phyloP scores from a whole-genome alignment of 2,329 filamentous ascomycete species.

The Fusarium penzigii region DNA sequence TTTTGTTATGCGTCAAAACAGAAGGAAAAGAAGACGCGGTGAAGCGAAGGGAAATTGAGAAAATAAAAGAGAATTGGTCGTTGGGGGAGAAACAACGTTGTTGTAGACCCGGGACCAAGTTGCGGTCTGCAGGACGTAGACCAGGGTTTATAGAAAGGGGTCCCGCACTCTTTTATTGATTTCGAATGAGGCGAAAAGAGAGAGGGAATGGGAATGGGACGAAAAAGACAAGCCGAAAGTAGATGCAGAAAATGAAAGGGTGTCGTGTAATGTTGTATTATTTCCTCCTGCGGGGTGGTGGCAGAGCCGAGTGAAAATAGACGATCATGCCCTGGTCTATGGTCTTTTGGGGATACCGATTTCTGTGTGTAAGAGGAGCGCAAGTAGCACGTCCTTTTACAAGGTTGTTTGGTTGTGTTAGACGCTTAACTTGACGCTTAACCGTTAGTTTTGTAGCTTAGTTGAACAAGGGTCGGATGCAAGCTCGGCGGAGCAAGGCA shows the following conservation, averaged over 20 bases:
- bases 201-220: not conserved
- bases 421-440: no score
- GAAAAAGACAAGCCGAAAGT: slow-evolving; percentile 2
- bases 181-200: not conserved
- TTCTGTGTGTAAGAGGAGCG: not conserved
- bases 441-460: no score
- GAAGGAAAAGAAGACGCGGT: slow-evolving; percentile 15
- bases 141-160: not conserved
- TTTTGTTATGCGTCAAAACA: slow-evolving; percentile 5
- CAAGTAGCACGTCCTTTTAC: not conserved
- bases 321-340: not conserved
- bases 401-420: no score
- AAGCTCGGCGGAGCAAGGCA: no score
- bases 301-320: not conserved
- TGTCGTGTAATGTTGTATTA: not conserved
- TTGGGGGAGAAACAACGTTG: slow-evolving; percentile 19
- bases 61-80: slow-evolving; percentile 6
- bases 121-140: slow-evolving; percentile 28
- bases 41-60: slow-evolving; percentile 13
- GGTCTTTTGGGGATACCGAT: not conserved
- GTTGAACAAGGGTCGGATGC: no score
- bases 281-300: slow-evolving; percentile 3
- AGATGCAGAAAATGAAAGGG: slow-evolving; percentile 28
- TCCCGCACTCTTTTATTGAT: slow-evolving; percentile 8
- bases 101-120: slow-evolving; percentile 20